Conservation (phyloP, 495 filamentous ascomycete genomes). For the Aspergillus kassunensis region DNA sequence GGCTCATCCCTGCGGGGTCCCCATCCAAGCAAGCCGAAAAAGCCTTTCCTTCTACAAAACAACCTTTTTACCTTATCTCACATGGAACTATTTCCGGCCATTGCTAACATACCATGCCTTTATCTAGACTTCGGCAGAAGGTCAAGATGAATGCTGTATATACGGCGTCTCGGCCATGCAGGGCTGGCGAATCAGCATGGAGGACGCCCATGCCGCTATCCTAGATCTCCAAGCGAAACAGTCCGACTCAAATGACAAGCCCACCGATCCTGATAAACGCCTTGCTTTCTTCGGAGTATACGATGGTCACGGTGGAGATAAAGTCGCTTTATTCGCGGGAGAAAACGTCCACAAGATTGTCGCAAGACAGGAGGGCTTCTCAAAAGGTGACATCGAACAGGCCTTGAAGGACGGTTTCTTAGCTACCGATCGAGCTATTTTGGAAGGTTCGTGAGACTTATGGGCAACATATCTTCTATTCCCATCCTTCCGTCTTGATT, state of each 20-base stretch:
- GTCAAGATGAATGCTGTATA: conserved; percentile 86
- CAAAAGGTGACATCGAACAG: conserved; percentile 86
- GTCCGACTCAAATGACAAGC: conserved; percentile 52
- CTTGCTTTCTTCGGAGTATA: conserved; percentile 97
- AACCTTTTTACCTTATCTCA: conserved; percentile 7
- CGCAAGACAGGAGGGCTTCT: conserved; percentile 89
- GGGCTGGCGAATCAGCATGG: conserved; percentile 99
- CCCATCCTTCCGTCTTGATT: not conserved
- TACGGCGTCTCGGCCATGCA: conserved; percentile 98
- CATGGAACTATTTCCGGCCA: not conserved
- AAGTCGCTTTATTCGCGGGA: conserved; percentile 89
- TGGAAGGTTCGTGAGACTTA: conserved; percentile 70
- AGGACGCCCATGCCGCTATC: conserved; percentile 86
- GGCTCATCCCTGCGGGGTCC: conserved; percentile 21
- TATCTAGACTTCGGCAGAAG: conserved; percentile 73
- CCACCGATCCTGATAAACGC: conserved; percentile 60
- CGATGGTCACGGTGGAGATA: conserved; percentile 95
- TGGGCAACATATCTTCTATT: too few relatives aligned
- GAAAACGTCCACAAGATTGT: conserved; percentile 92
- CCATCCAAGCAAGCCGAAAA: conserved; percentile 10
- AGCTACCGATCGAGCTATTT: conserved; percentile 90
- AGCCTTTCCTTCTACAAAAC: conserved; percentile 4
- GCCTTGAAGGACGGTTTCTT: conserved; percentile 96
- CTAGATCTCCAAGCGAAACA: conserved; percentile 76
- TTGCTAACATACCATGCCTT: conserved; percentile 12